phyloP scores from a whole-genome alignment of 768 basidiomycete species.

The Kwoniella dejecticola region DNA sequence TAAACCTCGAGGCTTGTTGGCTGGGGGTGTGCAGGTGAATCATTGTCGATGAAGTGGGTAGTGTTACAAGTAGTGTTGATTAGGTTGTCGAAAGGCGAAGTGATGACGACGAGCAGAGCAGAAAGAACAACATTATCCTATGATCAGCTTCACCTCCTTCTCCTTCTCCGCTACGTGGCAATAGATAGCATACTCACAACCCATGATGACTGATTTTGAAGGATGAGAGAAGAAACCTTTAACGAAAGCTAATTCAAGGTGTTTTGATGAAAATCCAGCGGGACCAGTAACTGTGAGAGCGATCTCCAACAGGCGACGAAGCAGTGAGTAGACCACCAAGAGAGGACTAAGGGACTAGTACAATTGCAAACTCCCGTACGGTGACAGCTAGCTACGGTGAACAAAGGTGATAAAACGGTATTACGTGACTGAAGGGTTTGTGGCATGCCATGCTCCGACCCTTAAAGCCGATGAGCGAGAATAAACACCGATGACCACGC shows the following conservation, averaged over 20 bases:
- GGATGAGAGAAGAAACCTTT: slow-evolving; percentile 19
- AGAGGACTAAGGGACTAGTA: no score
- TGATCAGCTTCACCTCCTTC: slow-evolving; percentile 12
- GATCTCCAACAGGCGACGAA: no score
- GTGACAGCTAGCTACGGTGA: neutral
- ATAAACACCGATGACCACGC: slow-evolving; percentile 3
- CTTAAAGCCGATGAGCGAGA: neutral
- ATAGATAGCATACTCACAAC: slow-evolving; percentile 30
- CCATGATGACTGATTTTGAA: slow-evolving; percentile 41
- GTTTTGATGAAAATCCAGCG: neutral
- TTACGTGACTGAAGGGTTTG: neutral
- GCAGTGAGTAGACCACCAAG: no score
- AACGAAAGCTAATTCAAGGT: neutral
- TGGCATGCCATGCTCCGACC: neutral
- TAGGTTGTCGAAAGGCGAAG: neutral
- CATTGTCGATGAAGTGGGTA: neutral
- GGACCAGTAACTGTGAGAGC: neutral
- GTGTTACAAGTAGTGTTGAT: neutral
- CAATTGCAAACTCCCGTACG: neutral
- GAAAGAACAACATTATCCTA: neutral
- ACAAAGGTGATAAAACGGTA: slow-evolving; percentile 1
- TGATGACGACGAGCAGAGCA: neutral
- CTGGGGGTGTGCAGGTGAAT: slow-evolving; percentile 56
- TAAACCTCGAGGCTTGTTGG: slow-evolving; percentile 98
- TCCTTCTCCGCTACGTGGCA: neutral